These are phyloP conservation scores for Croton setiger DNA, from an alignment of 441 rosid species.

Conservation along the genomic window DNA sequence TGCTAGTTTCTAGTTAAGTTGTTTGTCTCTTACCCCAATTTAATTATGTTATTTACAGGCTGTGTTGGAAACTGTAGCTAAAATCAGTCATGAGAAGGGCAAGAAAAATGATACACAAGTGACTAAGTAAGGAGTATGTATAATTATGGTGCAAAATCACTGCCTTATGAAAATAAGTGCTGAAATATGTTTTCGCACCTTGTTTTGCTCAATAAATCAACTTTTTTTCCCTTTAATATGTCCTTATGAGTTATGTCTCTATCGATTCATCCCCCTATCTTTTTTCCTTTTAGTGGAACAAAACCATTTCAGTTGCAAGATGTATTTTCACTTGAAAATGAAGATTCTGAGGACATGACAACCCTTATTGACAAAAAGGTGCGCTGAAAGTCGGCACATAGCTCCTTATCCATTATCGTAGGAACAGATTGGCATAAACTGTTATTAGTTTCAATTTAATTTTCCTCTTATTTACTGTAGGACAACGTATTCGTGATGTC, in stretches of 20 bases:
- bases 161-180: not conserved
- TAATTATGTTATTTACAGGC: conserved; percentile 48
- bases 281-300: conserved; percentile 48
- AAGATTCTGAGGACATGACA: conserved; percentile 82
- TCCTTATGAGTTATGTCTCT: not conserved
- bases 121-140: conserved; percentile 49
- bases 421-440: conserved; percentile 3
- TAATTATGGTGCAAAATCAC: conserved; percentile 6
- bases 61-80: conserved; percentile 89
- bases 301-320: conserved; percentile 83
- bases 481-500: conserved; percentile 97
- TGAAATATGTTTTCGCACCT: conserved; percentile 1
- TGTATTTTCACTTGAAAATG: conserved; percentile 89
- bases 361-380: conserved; percentile 97
- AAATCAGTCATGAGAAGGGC: conserved; percentile 76
- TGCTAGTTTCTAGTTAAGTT: not conserved
- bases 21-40: not conserved
- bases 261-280: not conserved
- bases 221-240: not conserved
- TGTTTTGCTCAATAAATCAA: not conserved
- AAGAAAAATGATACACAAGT: conserved; percentile 81
- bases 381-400: conserved; percentile 2
- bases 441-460: conserved; percentile 8
- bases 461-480: conserved; percentile 35
- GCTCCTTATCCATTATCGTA: conserved; percentile 8